Base-by-base conservation (phyloP, 306 rosid species). In the Trifolium dubium region DNA sequence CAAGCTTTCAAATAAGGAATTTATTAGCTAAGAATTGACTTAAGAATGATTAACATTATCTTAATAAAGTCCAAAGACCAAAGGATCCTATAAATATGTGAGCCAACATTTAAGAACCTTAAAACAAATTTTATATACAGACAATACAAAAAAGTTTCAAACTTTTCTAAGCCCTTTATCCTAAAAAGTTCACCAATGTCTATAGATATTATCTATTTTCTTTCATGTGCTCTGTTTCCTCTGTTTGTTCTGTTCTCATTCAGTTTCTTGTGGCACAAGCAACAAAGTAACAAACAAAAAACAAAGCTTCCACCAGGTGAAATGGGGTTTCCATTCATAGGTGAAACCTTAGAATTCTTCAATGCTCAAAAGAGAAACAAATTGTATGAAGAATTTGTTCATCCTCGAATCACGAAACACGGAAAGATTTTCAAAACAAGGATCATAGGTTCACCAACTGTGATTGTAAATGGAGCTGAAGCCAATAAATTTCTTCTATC, bases 401-500 rank as follows among this genome's bases (percentile, higher is more conserved):
- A 68, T 18, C 92, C 97, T 3, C 76, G 89, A 18, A 54, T 86
- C 3, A 41, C 31, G 0, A 89, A 90, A 71, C 74, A 87, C 15
- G 96, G 92, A 0, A 87, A 89, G 44, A 79, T 86, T 65, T 89
- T 93, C 93, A 87, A 81, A 71, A 93, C 96, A 67, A 88, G 85
- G 46, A 76, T 90, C n/a, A 86, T 93, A 92, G 97, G 97, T 10
- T 86, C 93, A 1, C 92, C 97, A 31, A 93, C 97, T 6, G 90
- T 93, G 78, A 69, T 89, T 6, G 87, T 93, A 2, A 87, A 87
- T 64, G 98, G 97, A 64, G 86, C 96, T 47, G 88, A 88, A 37
- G 97, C 90, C 18, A 93, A 93, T 8, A 85, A 72, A 3, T 93
- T 87, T 46, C 34, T 92, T 46, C 10, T 90, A 60, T 87, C 93